Conservation (phyloP, 169 alveolate species). For the Plasmodium gonderi region DNA sequence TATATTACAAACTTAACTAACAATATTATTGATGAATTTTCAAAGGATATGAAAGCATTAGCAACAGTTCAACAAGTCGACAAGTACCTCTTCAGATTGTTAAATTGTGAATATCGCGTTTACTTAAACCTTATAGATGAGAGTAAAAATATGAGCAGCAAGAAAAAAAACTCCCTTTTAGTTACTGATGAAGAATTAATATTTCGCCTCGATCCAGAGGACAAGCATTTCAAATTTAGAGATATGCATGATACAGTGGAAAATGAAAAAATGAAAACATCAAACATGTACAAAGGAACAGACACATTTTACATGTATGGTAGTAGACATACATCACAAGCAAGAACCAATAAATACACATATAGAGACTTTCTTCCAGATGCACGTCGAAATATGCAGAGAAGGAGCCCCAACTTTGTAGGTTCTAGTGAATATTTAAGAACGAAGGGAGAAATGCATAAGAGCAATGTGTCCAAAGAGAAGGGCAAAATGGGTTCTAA, state of each 20-base stretch:
- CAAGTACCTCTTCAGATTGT: conserved; percentile 6
- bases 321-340: background rate
- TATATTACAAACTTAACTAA: background rate
- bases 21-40: background rate
- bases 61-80: conserved; percentile 11
- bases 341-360: background rate
- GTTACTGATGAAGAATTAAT: background rate
- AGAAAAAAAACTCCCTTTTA: background rate
- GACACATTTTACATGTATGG: background rate
- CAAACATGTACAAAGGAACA: background rate
- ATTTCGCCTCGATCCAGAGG: background rate
- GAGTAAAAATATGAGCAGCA: background rate
- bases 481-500: background rate
- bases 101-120: conserved; percentile 21
- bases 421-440: too few species aligned
- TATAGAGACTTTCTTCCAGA: background rate
- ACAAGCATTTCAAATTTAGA: too few species aligned
- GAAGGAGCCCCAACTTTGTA: too few species aligned
- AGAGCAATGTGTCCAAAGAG: background rate
- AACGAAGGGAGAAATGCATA: background rate
- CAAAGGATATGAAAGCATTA: background rate
- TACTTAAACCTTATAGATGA: conserved; percentile 3
- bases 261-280: background rate
- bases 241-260: background rate
- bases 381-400: background rate